Evolutionary conservation across 2,329 filamentous ascomycete genomes (phyloP), one percentile per base, ranked within the genome.

Genomic region (Fusarium subtropicale): DNA sequence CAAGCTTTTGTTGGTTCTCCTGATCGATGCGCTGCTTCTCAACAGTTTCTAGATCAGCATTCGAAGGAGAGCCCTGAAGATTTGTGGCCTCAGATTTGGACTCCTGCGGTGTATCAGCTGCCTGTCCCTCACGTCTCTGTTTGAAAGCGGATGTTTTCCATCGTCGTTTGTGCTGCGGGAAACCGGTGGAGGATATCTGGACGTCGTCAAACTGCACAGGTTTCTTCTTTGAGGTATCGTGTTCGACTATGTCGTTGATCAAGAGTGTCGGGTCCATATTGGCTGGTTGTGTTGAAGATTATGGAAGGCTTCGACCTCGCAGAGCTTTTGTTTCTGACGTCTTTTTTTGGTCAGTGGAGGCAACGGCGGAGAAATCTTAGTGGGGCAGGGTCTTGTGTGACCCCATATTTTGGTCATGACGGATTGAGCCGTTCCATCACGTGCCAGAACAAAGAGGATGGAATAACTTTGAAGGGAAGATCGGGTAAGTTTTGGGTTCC

Each of bases 91-190:
- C 41, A 26, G 52, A 6, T 57, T 55, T 55, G 9, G 42, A 46
- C 47, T 63, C 60, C 8, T 58, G 42, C 39, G 66, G 55, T n/a
- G 66, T 31, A 20, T 47, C 46, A 30, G 47, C 68, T 24, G 70
- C 61, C 28, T 64, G 68, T 48, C 68, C 73, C 45, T 76, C 72
- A 15, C 75, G 78, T 69, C 68, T 79, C 74, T 92, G 90, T 77
- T 93, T 97, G 82, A 97, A 97, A 3, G 91, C 87, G 3, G 94
- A 97, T 10, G 87, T 80, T 60, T 87, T 86, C 58, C 84, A 85
- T 69, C 94, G 89, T 77, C 92, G 93, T 79, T 92, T 96, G 78
- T 94, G 94, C 61, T 90, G 88, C n/a, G 96, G 96, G 72, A 98
- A 98, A 2, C 96, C 96, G 15, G 87, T 89, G 7, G 84, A 79